phyloP scores from a whole-genome alignment of 2,329 filamentous ascomycete genomes.

The Alternaria brassicicola region DNA sequence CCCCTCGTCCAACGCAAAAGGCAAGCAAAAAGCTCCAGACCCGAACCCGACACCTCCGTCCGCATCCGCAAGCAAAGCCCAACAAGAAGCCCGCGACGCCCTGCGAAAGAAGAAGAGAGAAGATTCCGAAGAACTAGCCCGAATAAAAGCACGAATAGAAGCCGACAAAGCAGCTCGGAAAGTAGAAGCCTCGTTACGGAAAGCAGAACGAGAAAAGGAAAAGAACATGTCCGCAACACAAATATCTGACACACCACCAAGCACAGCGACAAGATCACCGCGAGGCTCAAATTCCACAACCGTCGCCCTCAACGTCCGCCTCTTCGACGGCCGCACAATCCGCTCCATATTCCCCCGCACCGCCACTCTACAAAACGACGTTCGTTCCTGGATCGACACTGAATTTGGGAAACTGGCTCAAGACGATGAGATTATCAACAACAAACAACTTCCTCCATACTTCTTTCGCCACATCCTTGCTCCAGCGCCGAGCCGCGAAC shows the following conservation, averaged over 20 bases:
- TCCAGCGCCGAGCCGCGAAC: conserved; percentile 74
- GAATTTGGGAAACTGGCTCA: conserved; percentile 35
- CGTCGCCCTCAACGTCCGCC: conserved; percentile 70
- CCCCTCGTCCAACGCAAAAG: conserved; percentile 37
- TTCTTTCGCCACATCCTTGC: conserved; percentile 84
- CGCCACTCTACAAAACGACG: conserved; percentile 66
- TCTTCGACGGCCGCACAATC: conserved; percentile 84
- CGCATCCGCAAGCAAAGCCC: conserved; percentile 45
- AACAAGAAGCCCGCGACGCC: conserved; percentile 48
- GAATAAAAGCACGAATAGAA: conserved; percentile 76
- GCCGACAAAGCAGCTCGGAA: conserved; percentile 74
- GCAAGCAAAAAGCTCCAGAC: conserved; percentile 50
- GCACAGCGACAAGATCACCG: conserved; percentile 22
- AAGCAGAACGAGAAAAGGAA: conserved; percentile 42
- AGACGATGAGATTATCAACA: conserved; percentile 28
- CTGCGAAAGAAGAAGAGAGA: conserved; percentile 68
- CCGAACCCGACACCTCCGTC: conserved; percentile 46
- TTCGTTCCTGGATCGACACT: conserved; percentile 77
- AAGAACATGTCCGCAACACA: conserved; percentile 10
- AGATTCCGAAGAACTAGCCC: conserved; percentile 69
- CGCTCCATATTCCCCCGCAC: conserved; percentile 71
- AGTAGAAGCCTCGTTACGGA: conserved; percentile 42
- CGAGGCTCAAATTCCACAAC: conserved; percentile 38
- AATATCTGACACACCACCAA: conserved; percentile 5
- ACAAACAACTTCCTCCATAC: conserved; percentile 63